phyloP scores from a whole-genome alignment of 495 filamentous ascomycete genomes.

The Neurospora sp. region DNA sequence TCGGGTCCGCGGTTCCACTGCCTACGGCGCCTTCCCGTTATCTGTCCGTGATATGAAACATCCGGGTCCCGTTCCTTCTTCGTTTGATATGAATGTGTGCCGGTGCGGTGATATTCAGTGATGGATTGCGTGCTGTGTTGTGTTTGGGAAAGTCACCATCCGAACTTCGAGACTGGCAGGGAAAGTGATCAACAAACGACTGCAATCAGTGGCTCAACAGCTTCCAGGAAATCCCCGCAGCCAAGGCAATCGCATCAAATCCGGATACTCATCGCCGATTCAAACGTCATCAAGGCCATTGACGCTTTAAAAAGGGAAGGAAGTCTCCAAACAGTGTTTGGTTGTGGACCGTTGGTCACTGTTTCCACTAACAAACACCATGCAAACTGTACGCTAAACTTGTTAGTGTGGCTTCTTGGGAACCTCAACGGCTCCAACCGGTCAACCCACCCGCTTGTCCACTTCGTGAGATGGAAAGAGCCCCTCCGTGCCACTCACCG shows the following conservation, averaged over 20 bases:
- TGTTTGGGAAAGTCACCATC: not conserved
- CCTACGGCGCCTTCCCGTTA: not conserved
- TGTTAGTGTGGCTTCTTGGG: not conserved
- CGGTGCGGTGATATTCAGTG: not conserved
- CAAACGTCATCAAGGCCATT: not conserved
- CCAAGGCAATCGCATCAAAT: not conserved
- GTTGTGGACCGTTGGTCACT: not conserved
- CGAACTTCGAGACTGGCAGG: not conserved
- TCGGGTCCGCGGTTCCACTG: not conserved
- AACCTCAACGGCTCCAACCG: not conserved
- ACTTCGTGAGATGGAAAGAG: not conserved
- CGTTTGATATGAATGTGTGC: not conserved
- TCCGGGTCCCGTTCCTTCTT: not conserved
- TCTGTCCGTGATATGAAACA: not conserved
- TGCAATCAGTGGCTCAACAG: not conserved
- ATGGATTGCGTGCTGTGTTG: not conserved
- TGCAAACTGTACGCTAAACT: not conserved
- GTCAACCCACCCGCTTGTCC: not conserved
- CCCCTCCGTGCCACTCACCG: not conserved
- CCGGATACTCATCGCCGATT: not conserved
- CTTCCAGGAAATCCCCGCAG: not conserved
- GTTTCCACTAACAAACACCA: not conserved
- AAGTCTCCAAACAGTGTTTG: not conserved
- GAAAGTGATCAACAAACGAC: not conserved
- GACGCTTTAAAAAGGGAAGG: not conserved